phyloP scores from a whole-genome alignment of 768 basidiomycete species.

The Hericium rajendrae region DNA sequence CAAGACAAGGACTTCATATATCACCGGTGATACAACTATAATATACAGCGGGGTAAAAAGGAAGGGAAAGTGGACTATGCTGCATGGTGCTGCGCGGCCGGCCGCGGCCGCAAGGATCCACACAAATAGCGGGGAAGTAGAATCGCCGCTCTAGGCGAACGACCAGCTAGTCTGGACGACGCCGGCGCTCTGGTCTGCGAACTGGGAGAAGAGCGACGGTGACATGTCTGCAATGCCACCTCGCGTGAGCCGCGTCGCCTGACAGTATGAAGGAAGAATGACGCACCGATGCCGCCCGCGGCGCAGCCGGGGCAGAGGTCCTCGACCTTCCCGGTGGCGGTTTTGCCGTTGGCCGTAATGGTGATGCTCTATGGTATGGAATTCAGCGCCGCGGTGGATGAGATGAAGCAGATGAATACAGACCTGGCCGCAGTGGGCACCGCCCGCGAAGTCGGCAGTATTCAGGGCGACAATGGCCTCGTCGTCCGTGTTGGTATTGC shows the following conservation, averaged over 20 bases:
- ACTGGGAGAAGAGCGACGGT: slow-evolving; percentile 43
- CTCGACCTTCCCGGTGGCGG: slow-evolving; percentile 37
- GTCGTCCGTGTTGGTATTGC: slow-evolving; percentile 34
- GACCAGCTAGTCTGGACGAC: slow-evolving; percentile 46
- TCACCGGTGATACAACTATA: no score
- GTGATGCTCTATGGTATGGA: slow-evolving; percentile 29
- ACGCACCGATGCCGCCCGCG: slow-evolving; percentile 46
- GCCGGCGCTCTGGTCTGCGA: slow-evolving; percentile 40
- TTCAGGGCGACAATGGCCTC: slow-evolving; percentile 58
- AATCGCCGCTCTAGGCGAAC: neutral
- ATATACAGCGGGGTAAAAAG: no score
- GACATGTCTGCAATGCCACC: slow-evolving; percentile 42
- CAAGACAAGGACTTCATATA: no score
- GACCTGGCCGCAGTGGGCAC: slow-evolving; percentile 54
- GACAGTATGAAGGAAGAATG: neutral
- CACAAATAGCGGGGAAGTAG: no score
- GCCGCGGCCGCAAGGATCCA: no score
- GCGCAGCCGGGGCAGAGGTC: slow-evolving; percentile 55
- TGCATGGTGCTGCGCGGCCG: no score
- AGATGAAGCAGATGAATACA: slow-evolving; percentile 11
- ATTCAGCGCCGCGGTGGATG: neutral
- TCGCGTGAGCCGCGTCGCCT: neutral
- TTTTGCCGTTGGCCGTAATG: slow-evolving; percentile 45
- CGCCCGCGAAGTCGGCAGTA: slow-evolving; percentile 39
- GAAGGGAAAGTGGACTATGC: no score